Evolutionary conservation across 2,329 filamentous ascomycete species (phyloP).

Genomic region (Macrophomina tecta): DNA sequence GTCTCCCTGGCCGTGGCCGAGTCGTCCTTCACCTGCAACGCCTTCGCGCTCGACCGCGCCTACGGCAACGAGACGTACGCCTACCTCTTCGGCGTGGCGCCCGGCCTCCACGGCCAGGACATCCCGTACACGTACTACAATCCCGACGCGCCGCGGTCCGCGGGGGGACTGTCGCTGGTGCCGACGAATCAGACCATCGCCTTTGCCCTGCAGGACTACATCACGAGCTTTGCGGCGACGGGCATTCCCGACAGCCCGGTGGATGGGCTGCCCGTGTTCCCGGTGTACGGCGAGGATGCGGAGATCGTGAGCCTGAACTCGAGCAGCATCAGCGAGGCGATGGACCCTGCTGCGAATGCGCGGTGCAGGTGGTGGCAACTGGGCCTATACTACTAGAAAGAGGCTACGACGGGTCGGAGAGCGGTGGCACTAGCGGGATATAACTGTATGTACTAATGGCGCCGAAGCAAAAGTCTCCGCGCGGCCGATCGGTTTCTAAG

Average conservation of each 20-base stretch:
- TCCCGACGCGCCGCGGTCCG: conserved; percentile 31
- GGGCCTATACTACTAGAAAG: conserved; percentile 44
- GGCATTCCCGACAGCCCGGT: conserved; percentile 45
- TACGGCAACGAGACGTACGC: conserved; percentile 55
- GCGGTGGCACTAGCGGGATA: too few relatives aligned
- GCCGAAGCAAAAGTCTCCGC: too few relatives aligned
- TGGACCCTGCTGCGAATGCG: conserved; percentile 54
- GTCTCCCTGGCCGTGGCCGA: conserved; percentile 52
- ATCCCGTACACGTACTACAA: conserved; percentile 60
- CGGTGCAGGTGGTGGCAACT: conserved; percentile 63
- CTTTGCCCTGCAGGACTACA: conserved; percentile 53
- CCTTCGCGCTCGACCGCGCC: conserved; percentile 56
- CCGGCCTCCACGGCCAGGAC: conserved; percentile 61
- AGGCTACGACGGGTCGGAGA: neutral
- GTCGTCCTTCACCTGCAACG: conserved; percentile 57
- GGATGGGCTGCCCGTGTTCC: conserved; percentile 51
- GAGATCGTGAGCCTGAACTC: conserved; percentile 53
- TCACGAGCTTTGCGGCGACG: conserved; percentile 50
- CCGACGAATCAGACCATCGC: conserved; percentile 46
- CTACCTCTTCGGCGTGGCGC: conserved; percentile 61
- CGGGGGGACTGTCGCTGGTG: neutral
- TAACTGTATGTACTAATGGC: too few relatives aligned
- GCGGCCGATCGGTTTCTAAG: too few relatives aligned
- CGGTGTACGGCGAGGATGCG: conserved; percentile 53
- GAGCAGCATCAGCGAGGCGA: conserved; percentile 47